Percentiles rank a stretch among this genome's conserved stretches.
Evolutionary conservation across 2,329 filamentous ascomycete species (phyloP).

Genomic region (Colletotrichum musicola): DNA sequence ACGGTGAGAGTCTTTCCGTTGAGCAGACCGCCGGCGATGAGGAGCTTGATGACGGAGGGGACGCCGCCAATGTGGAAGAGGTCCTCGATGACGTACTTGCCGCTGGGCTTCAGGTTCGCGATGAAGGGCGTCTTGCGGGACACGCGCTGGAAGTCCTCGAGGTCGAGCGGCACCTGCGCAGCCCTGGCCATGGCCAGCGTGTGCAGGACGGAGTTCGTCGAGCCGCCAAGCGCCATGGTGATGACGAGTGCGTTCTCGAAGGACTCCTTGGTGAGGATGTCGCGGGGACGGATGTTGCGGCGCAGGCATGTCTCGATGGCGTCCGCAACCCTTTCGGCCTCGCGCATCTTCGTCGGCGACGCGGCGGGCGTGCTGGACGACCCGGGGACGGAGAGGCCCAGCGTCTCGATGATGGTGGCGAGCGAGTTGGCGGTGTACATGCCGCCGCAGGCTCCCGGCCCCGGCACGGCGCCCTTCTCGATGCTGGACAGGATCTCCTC

Average conservation of each 20-base stretch:
- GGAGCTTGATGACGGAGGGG: constrained; percentile 85
- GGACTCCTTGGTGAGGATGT: constrained; percentile 81
- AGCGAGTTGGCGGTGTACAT: constrained; percentile 98
- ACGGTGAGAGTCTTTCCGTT: constrained; percentile 85
- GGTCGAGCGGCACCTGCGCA: constrained; percentile 79
- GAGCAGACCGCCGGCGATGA: constrained; percentile 80
- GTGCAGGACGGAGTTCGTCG: constrained; percentile 90
- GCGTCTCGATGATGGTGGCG: constrained; percentile 90
- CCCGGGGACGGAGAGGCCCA: constrained; percentile 85
- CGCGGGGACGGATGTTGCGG: constrained; percentile 82
- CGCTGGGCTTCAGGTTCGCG: constrained; percentile 86
- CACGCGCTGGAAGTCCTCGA: constrained; percentile 87
- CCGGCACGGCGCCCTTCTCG: constrained; percentile 78
- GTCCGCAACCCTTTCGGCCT: constrained; percentile 84
- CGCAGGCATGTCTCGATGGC: constrained; percentile 85
- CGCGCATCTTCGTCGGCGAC: constrained; percentile 85
- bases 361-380: constrained; percentile 86
- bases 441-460: constrained; percentile 78
- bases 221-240: constrained; percentile 90
- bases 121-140: constrained; percentile 88
- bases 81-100: constrained; percentile 89
- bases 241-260: constrained; percentile 92
- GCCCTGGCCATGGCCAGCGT: constrained; percentile 92
- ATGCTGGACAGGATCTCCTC: constrained; percentile 70
- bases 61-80: constrained; percentile 88